Evolutionary conservation across 2,329 filamentous ascomycete genomes (phyloP).

Genomic region (Trichophyton simii): DNA sequence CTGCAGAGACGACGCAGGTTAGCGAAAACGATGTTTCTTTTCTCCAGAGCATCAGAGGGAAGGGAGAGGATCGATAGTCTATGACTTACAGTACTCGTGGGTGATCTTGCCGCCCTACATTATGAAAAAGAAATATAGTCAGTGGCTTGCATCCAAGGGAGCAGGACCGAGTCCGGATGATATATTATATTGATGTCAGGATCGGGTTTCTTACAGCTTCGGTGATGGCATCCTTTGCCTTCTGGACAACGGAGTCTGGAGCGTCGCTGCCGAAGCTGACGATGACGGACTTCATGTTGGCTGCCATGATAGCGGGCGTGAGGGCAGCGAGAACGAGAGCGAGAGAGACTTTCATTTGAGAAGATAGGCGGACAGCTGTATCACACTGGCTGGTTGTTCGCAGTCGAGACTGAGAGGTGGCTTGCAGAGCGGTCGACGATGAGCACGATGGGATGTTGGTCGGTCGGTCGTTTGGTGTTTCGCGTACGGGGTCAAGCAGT

Average conservation of each 20-base stretch:
- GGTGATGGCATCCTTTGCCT: conserved; percentile 59
- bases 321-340: conserved; percentile 47
- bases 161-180: not conserved
- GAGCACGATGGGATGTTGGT: not conserved
- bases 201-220: conserved; percentile 41
- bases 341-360: conserved; percentile 52
- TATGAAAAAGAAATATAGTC: not conserved
- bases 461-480: too few relatives aligned
- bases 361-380: not conserved
- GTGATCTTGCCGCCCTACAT: conserved; percentile 58
- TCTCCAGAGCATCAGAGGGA: too few relatives aligned
- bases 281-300: conserved; percentile 58
- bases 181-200: not conserved
- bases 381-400: not conserved
- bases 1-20: conserved; percentile 15
- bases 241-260: conserved; percentile 52
- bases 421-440: not conserved
- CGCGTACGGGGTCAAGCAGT: too few relatives aligned
- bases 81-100: conserved; percentile 60
- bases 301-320: conserved; percentile 49
- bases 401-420: not conserved
- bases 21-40: not conserved
- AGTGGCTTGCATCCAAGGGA: not conserved
- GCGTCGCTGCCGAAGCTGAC: conserved; percentile 62
- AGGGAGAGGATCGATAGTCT: not conserved